Evolutionary conservation across 2,329 filamentous ascomycete genomes (phyloP), one percentile per base, ranked within the genome.

Genomic region (Diaporthe sp.): DNA sequence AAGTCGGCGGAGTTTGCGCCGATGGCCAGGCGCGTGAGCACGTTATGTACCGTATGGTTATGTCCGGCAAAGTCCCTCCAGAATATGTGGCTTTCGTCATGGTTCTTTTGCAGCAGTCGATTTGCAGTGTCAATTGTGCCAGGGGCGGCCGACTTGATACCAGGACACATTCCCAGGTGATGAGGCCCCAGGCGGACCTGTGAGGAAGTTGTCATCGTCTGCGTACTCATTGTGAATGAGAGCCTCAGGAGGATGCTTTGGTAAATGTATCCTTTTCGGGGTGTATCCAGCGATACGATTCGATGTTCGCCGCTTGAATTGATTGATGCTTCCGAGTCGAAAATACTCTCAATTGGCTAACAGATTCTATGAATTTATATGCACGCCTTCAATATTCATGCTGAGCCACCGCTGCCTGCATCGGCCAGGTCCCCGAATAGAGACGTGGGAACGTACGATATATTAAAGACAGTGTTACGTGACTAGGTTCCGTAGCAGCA

Each of bases 1-100:
- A 74, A 42, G 2, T 68, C 61, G 8, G 39, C 6, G 7, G 39
- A 9, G 12, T n/a, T 84, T 7, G 94, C 94, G 0, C 93, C 93
- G 1, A 97, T 91, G 42, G 93, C 93, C 82, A 93, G 97, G 39
- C 96, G 85, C 13, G 92, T 92, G 13, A 98, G 88, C 4, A 97
- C 85, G 47, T 95, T 92, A 79, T 98, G 95, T 3, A 88, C 89
- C 75, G 97, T 87, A 87, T 90, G 73, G 22, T 75, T 75, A 25
- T 70, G 55, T 2, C 65, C 65, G 20, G 65, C 67, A n/a, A 65
- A 47, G 10, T 71, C 65, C 22, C 73, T 37, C 31, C 44, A 75
- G 44, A 65, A 71, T 5, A 72, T 75, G 15, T 75, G 65, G 34
- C 28, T 22, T 5, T 71, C 37, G 17, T 75, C 44, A 58, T 75